These are phyloP conservation scores for Hemileccinum impolitum DNA, from an alignment of 768 basidiomycete genomes.

Conservation along the genomic window DNA sequence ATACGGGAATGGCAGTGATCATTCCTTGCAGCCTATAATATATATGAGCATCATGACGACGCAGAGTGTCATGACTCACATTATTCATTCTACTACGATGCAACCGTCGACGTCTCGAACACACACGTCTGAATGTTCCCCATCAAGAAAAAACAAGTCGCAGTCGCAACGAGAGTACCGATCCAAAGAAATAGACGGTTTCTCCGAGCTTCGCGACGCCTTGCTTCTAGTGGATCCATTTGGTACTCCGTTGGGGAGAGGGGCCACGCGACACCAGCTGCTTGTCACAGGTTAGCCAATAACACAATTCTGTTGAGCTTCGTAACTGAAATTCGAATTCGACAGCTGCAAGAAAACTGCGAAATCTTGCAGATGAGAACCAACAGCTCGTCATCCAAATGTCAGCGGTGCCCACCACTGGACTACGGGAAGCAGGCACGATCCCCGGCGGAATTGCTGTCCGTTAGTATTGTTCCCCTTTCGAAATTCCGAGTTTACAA, in stretches of 20 bases:
- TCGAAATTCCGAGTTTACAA: neutral
- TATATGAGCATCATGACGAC: conserved; percentile 2
- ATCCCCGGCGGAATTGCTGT: neutral
- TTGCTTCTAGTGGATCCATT: conserved; percentile 24
- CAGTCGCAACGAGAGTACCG: conserved; percentile 31
- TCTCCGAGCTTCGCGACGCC: conserved; percentile 28
- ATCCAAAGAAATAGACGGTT: conserved; percentile 29
- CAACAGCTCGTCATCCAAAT: conserved; percentile 14
- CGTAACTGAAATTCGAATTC: conserved; percentile 3
- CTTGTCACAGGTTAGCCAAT: conserved; percentile 21
- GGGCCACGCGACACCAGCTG: conserved; percentile 29
- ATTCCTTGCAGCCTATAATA: conserved; percentile 14
- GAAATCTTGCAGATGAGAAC: conserved; percentile 24
- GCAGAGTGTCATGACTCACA: conserved; percentile 8
- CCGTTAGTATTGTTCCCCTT: conserved; percentile 10
- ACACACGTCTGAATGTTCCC: conserved; percentile 1
- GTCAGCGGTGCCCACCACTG: conserved; percentile 11
- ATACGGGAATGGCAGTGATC: conserved; percentile 2
- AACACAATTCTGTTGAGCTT: neutral
- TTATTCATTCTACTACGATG: conserved; percentile 11
- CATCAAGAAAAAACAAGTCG: conserved; percentile 20
- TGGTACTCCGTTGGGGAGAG: conserved; percentile 22
- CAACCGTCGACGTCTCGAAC: conserved; percentile 10
- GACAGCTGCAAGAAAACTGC: conserved; percentile 50
- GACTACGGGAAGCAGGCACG: neutral